These are phyloP conservation scores for Candida silvicultrix DNA, from an alignment of 805 yeast genomes.

Conservation along the genomic window DNA sequence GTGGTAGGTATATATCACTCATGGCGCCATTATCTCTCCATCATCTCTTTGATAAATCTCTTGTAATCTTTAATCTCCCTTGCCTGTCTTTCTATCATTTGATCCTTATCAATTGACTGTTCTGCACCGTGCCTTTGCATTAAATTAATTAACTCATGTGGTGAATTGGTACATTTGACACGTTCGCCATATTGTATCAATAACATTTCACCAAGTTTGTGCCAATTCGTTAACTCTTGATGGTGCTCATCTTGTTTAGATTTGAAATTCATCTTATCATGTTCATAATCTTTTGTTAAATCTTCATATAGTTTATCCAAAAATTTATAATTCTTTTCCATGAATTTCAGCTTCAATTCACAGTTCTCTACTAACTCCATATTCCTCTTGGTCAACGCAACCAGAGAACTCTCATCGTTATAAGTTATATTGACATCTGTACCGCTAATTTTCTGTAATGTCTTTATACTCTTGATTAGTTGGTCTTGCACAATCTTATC, in stretches of 20 bases:
- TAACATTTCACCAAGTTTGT: not conserved
- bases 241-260: not conserved
- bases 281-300: not conserved
- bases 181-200: not conserved
- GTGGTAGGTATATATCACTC: no score
- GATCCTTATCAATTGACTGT: not conserved
- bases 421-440: not conserved
- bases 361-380: conserved; percentile 11
- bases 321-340: conserved; percentile 19
- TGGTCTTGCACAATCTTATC: not conserved
- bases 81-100: conserved; percentile 7
- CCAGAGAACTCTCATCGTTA: not conserved
- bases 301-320: conserved; percentile 15
- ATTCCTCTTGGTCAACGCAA: conserved; percentile 4
- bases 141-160: not conserved
- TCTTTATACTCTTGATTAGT: not conserved
- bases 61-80: conserved; percentile 18
- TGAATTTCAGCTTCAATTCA: conserved; percentile 12
- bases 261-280: not conserved
- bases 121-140: not conserved
- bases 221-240: not conserved
- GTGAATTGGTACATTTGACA: not conserved
- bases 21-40: conserved; percentile 14
- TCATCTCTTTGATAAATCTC: conserved; percentile 17
- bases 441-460: not conserved